Conservation (phyloP, 164 flowering plant species). For the Stephania yunnanensis region DNA sequence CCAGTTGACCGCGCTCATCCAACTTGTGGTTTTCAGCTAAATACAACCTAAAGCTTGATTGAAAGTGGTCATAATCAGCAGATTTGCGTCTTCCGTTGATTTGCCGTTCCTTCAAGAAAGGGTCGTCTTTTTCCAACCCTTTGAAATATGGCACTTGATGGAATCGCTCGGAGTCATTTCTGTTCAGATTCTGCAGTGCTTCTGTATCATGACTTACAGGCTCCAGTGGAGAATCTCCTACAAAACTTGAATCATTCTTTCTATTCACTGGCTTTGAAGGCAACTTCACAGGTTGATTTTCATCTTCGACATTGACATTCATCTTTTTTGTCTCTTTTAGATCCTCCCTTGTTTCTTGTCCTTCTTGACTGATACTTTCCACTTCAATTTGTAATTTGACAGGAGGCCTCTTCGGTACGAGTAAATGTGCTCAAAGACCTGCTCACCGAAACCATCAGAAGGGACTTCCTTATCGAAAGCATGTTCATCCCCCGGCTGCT, state of each 20-base stretch:
- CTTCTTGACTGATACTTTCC: slow-evolving; percentile 16
- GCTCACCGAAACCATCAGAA: slow-evolving; percentile 43
- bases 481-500: slow-evolving; percentile 30
- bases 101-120: slow-evolving; percentile 16
- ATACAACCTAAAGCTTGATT: slow-evolving; percentile 14
- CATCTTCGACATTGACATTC: too few relatives aligned
- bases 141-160: slow-evolving; percentile 20
- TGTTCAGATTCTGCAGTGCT: not conserved
- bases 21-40: slow-evolving; percentile 21
- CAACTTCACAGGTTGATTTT: too few relatives aligned
- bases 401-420: slow-evolving; percentile 12
- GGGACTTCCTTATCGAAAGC: slow-evolving; percentile 58
- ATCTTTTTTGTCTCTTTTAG: too few relatives aligned
- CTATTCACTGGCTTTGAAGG: too few relatives aligned
- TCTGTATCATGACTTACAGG: too few relatives aligned
- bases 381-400: slow-evolving; percentile 13
- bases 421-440: slow-evolving; percentile 20
- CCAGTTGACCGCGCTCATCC: slow-evolving; percentile 37
- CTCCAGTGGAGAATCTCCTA: too few relatives aligned
- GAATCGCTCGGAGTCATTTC: slow-evolving; percentile 1
- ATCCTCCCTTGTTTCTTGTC: not conserved
- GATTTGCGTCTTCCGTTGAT: slow-evolving; percentile 15
- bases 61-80: slow-evolving; percentile 25
- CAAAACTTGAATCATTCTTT: too few relatives aligned
- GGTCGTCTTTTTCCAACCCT: slow-evolving; percentile 25